Percentiles rank a stretch among this genome's conserved stretches.
phyloP scores from a whole-genome alignment of 2,329 filamentous ascomycete species.

The Pezizomycotina sp. region DNA sequence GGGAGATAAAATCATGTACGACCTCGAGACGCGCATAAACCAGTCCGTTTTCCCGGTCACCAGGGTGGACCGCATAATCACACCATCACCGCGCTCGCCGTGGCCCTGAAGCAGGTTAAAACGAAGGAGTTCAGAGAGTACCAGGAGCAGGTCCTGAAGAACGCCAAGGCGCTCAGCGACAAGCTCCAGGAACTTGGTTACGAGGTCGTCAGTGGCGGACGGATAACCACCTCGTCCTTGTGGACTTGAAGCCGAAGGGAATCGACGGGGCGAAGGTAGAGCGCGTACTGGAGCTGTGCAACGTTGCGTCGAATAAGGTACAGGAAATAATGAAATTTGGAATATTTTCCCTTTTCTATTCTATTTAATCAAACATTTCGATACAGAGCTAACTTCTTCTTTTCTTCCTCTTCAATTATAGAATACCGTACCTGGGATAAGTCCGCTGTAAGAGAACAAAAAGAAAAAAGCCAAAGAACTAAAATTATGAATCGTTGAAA shows the following conservation, averaged over 20 bases:
- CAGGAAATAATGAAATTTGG: too few relatives aligned
- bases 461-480: too few relatives aligned
- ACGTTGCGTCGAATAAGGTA: slow-evolving; percentile 98
- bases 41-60: slow-evolving; percentile 94
- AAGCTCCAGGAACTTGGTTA: slow-evolving; percentile 69
- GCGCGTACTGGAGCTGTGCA: slow-evolving; percentile 75
- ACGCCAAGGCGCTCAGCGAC: slow-evolving; percentile 71
- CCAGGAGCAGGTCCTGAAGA: slow-evolving; percentile 75
- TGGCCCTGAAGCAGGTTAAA: slow-evolving; percentile 86
- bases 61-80: slow-evolving; percentile 98
- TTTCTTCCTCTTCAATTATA: slow-evolving; percentile 1
- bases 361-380: neutral
- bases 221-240: slow-evolving; percentile 88
- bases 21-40: slow-evolving; percentile 88
- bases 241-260: slow-evolving; percentile 74
- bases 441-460: too few relatives aligned
- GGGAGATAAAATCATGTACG: slow-evolving; percentile 60
- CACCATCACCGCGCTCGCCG: slow-evolving; percentile 88
- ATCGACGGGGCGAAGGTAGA: slow-evolving; percentile 84
- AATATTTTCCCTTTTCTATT: too few relatives aligned
- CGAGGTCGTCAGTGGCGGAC: slow-evolving; percentile 87
- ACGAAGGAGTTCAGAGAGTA: slow-evolving; percentile 81
- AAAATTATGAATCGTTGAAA: too few relatives aligned
- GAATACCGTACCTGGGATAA: too few relatives aligned
- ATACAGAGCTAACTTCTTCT: neutral